These are phyloP conservation scores for Cyberlindnera mycetangii DNA, from an alignment of 805 yeast genomes.

Conservation along the genomic window DNA sequence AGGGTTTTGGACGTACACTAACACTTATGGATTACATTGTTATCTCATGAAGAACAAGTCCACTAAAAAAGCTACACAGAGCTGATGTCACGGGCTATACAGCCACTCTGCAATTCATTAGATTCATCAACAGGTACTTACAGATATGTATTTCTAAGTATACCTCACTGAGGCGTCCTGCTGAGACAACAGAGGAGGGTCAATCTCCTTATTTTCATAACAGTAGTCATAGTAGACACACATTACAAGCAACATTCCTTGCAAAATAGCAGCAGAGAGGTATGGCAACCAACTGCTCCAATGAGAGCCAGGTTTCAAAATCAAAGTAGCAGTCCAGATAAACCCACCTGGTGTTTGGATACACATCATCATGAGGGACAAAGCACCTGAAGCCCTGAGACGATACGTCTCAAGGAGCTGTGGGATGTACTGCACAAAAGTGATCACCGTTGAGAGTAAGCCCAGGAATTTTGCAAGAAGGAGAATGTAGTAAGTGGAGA, in stretches of 20 bases:
- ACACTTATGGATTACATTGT: neutral
- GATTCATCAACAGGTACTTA: too few species aligned
- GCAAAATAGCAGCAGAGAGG: slow-evolving; percentile 66
- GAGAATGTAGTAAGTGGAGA: slow-evolving; percentile 22
- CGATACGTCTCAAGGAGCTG: slow-evolving; percentile 68
- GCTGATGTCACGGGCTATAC: too few species aligned
- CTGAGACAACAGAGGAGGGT: slow-evolving; percentile 3
- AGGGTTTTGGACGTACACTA: slow-evolving; percentile 1
- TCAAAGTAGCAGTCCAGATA: slow-evolving; percentile 71
- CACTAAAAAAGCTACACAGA: too few species aligned
- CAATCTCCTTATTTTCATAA: neutral
- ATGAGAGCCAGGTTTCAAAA: slow-evolving; percentile 66
- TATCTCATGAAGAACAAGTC: neutral
- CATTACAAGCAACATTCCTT: slow-evolving; percentile 57
- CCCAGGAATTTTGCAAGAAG: slow-evolving; percentile 61
- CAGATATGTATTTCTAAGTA: too few species aligned
- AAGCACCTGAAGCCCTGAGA: slow-evolving; percentile 74
- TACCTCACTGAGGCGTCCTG: neutral
- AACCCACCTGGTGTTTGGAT: slow-evolving; percentile 91
- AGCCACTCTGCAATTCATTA: too few species aligned
- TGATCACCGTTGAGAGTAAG: slow-evolving; percentile 56
- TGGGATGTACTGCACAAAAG: slow-evolving; percentile 74
- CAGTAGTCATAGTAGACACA: slow-evolving; percentile 49
- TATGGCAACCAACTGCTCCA: slow-evolving; percentile 90
- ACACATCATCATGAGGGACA: slow-evolving; percentile 77